Evolutionary conservation across 2,329 filamentous ascomycete species (phyloP).

Genomic region (Nemania diffusa): DNA sequence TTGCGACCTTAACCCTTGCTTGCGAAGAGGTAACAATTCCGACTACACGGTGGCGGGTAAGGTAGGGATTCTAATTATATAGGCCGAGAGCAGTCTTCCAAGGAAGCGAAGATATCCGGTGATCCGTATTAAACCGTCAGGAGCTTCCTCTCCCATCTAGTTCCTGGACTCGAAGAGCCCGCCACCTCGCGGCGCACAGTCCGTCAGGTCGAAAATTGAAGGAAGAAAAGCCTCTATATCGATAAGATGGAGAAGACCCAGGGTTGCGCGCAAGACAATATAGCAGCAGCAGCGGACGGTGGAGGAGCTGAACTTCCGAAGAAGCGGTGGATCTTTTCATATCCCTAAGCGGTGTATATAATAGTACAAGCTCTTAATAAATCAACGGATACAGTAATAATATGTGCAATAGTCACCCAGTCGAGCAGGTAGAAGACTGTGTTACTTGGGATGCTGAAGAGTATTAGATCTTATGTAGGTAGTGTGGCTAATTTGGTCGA

Average conservation of each 20-base stretch:
- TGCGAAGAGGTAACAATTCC: background rate
- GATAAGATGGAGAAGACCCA: slow-evolving; percentile 30
- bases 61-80: slow-evolving; percentile 2
- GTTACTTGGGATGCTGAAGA: slow-evolving; percentile 44
- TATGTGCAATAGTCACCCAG: slow-evolving; percentile 24
- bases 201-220: background rate
- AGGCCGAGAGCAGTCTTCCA: slow-evolving; percentile 1
- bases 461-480: slow-evolving; percentile 30
- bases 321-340: slow-evolving; percentile 20
- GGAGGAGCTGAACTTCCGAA: slow-evolving; percentile 26
- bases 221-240: slow-evolving; percentile 30
- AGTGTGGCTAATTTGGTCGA: slow-evolving; percentile 50
- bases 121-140: slow-evolving; percentile 12
- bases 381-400: slow-evolving; percentile 24
- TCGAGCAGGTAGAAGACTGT: slow-evolving; percentile 36
- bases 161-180: slow-evolving; percentile 30
- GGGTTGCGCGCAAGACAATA: slow-evolving; percentile 17
- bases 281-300: slow-evolving; percentile 8
- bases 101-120: slow-evolving; percentile 13
- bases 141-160: slow-evolving; percentile 20
- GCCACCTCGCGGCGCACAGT: slow-evolving; percentile 30
- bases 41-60: background rate
- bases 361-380: slow-evolving; percentile 21
- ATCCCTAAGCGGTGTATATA: slow-evolving; percentile 21
- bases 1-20: slow-evolving; percentile 10